Evolutionary conservation across 148 eudicot species (phyloP), one percentile per base, ranked within the genome.

Genomic region (Camellia lanceoleosa): DNA sequence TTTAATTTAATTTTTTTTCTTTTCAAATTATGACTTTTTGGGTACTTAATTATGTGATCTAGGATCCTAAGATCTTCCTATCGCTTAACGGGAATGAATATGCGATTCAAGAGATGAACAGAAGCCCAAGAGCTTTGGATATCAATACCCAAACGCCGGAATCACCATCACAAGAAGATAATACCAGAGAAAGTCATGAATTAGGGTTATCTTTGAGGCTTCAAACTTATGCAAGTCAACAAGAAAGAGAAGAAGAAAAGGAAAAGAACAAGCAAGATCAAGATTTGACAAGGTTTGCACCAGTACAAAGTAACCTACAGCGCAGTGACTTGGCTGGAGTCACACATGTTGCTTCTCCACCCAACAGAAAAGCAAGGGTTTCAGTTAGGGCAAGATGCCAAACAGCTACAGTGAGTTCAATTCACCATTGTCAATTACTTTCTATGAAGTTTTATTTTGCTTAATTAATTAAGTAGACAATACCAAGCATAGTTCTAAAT

Each of bases 371-470:
- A 82, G 87, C 92, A 85, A 89, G 92, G 90, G 90, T 89, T 89
- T 89, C 92, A 9, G 92, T 89, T 38, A 71, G 92, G 71, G 92
- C 92, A 60, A 83, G 92, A 86, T 89, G 92, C 81, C 90, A 87
- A 75, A 43, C 86, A 62, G 90, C 92, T 71, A 89, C 92, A 2
- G 92, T 89, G 47, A 87, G 92, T 89, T 68, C 76, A 70, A 70
- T 7, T 43, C n/a, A n/a, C 3, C 11, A 49, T 13, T 55, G 18
- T 44, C 7, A 51, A 20, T n/a, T 62, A 6, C 20, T 47, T 71
- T 7, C 10, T 49, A 47, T 71, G 14, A 71, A 71, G 30, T 71
- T 47, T 9, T 71, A 8, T 71, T 18, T 13, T 47, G 4, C 5
- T 15, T 46, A 13, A 7, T n/a, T 41, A 13, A 42, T 3, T 68